Base-by-base conservation (phyloP, 78 protist species). In the Monosiga brevicollis region DNA sequence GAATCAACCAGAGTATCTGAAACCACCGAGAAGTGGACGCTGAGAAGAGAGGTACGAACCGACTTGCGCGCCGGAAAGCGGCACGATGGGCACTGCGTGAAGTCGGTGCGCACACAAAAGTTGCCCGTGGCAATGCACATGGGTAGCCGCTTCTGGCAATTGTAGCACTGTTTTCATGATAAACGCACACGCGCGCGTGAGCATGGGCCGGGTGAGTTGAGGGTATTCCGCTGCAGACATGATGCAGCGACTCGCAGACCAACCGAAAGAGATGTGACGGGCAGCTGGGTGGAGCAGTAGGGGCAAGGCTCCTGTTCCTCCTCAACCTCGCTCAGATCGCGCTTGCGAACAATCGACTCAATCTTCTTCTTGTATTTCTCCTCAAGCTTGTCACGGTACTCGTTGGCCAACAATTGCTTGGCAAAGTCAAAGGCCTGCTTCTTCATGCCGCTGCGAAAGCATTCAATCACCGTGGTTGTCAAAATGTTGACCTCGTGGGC, bases 391-490 rank as follows among this genome's bases (percentile, higher is more conserved):
- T 24, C 0, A 24, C 92, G 83, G 82, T 85, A 62, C 84, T 93
- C 92, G 35, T 92, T 88, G 37, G 76, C 83, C 88, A 94, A 87
- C 49, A 94, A 87, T 79, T 55, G 36, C 35, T 83, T 23, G 35
- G 96, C 96, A 55, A 43, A 91, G 75, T 89, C 83, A 42, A 87
- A 90, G 35, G 96, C 93, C 11, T 83, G 20, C 43, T 24, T 22
- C 42, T 71, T 32, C 24, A 22, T 10, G 11, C 10, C 34, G 2
- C 89, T 24, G n/a, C 80, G 73, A 75, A 83, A 80, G 83, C 94
- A 91, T 90, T 94, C 93, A 39, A 92, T 83, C 62, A 92, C 95
- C 9, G 87, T 74, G 72, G 90, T 81, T 36, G 95, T 91, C 37
- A 94, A 81, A 54, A 94, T 94, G 39, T 77, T 88, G 54, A 86